Percentiles rank a stretch among this genome's conserved stretches.
Conservation (phyloP, 306 rosid species). For the Cucurbita ficifolia region DNA sequence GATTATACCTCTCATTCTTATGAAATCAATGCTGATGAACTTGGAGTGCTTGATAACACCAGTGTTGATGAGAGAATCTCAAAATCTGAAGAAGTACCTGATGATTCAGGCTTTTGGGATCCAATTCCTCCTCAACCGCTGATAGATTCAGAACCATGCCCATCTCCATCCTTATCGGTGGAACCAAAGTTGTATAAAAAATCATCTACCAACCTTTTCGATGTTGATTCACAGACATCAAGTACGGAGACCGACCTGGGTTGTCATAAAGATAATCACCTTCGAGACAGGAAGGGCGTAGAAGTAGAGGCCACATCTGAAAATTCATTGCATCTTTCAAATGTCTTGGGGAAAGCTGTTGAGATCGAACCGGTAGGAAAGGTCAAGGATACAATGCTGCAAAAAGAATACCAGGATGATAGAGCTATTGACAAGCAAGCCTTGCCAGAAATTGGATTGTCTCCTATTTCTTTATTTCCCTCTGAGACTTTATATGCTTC, state of each 20-base stretch:
- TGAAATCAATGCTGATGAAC: constrained; percentile 14
- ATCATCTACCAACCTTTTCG: constrained; percentile 9
- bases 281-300: constrained; percentile 21
- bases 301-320: constrained; percentile 23
- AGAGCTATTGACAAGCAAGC: constrained; percentile 22
- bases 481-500: constrained; percentile 13
- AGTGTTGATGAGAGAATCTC: constrained; percentile 18
- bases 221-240: constrained; percentile 14
- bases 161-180: constrained; percentile 8
- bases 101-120: constrained; percentile 22
- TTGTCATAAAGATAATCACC: constrained; percentile 19
- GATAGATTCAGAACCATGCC: constrained; percentile 23
- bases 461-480: constrained; percentile 9
- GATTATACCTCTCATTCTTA: constrained; percentile 19
- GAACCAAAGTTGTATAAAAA: constrained; percentile 23
- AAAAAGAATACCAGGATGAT: constrained; percentile 21
- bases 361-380: constrained; percentile 16
- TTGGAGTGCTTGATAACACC: constrained; percentile 16
- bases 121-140: constrained; percentile 13
- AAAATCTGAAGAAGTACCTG: constrained; percentile 23
- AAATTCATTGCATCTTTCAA: constrained; percentile 16
- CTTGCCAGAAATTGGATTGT: constrained; percentile 18
- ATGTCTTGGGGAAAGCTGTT: constrained; percentile 21
- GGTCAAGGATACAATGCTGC: constrained; percentile 19
- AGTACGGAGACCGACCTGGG: constrained; percentile 20